Percentiles rank a stretch among this genome's conserved stretches.
phyloP scores from a whole-genome alignment of 768 basidiomycete genomes.

The Daedaleopsis nitida region DNA sequence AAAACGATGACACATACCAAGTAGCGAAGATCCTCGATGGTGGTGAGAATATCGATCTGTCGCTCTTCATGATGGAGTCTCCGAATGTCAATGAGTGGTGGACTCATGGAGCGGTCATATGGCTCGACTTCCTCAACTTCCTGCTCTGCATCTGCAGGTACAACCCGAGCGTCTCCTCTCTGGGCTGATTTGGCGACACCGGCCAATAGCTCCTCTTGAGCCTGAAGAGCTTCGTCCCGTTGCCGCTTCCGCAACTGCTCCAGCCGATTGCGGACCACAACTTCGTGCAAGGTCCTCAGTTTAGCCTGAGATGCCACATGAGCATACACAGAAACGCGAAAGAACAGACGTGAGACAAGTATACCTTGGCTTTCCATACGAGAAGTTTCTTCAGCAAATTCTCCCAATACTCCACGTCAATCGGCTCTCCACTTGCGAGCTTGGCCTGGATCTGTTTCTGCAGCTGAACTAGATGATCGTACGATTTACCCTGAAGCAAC shows the following conservation, averaged over 20 bases:
- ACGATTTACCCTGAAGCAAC: slow-evolving; percentile 82
- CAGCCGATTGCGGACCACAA: slow-evolving; percentile 93
- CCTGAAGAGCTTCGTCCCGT: slow-evolving; percentile 92
- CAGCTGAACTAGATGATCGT: slow-evolving; percentile 78
- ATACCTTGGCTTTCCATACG: slow-evolving; percentile 96
- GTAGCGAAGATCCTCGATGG: slow-evolving; percentile 59
- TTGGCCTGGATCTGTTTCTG: slow-evolving; percentile 89
- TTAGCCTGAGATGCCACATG: slow-evolving; percentile 61
- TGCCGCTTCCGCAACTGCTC: slow-evolving; percentile 96
- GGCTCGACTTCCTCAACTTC: slow-evolving; percentile 69
- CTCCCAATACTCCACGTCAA: slow-evolving; percentile 99
- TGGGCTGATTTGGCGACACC: slow-evolving; percentile 69
- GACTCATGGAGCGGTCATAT: slow-evolving; percentile 88
- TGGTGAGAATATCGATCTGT: slow-evolving; percentile 75
- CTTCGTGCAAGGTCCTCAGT: slow-evolving; percentile 89
- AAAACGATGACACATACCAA: slow-evolving; percentile 50
- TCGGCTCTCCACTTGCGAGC: slow-evolving; percentile 86
- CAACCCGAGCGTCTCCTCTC: slow-evolving; percentile 43
- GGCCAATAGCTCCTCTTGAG: slow-evolving; percentile 87
- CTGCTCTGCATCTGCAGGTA: slow-evolving; percentile 37
- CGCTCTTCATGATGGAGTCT: slow-evolving; percentile 76
- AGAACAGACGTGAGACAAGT: not conserved
- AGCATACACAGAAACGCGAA: not conserved
- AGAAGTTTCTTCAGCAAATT: slow-evolving; percentile 85
- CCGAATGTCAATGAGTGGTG: slow-evolving; percentile 70